Base-by-base conservation (phyloP, 192 early-diverging fungal species). In the Gamsiella multidivaricata region DNA sequence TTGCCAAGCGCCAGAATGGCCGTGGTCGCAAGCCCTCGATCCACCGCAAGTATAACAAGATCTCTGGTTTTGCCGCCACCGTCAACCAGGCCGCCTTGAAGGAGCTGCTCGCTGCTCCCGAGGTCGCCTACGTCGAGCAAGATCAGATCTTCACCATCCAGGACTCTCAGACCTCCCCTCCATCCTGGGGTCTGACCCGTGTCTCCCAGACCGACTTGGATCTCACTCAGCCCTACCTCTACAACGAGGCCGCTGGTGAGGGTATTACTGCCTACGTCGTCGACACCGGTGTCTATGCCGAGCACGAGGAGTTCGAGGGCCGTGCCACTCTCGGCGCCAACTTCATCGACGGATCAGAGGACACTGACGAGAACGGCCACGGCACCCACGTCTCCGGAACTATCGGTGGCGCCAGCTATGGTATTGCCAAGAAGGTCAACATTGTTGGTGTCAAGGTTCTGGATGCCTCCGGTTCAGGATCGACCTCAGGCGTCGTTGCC, bases 371-470 rank as follows among this genome's bases (percentile, higher is more conserved):
- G 61, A 84, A 86, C 67, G 89, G 87, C 29, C 87, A 92, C 65
- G 90, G 91, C 43, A 91, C 92, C 22, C 88, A 91, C 65, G 85
- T 88, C 46, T 82, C 92, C 2, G 91, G 89, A 26, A 90, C 88
- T 47, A 82, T 91, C 61, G 90, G 82, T 47, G 84, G 89, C 60
- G 70, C 53, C 37, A 80, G 37, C 3, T 87, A 81, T 37, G 89
- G 89, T 18, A 84, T 90, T 28, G 89, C 89, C 26, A 90, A 90
- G 63, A 69, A 63, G 20, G 87, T 83, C 20, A 87, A 80, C 29
- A 54, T 90, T 50, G 74, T 90, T 52, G 84, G 62, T 41, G 86
- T 90, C 23, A 89, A 87, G 78, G 88, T 89, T 31, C 65, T 90
- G 15, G 70, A 74, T 62, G 62, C 63, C 33, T 54, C 79, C 28